Base-by-base conservation (phyloP, 257 asterid genomes). In the Rhazya stricta region DNA sequence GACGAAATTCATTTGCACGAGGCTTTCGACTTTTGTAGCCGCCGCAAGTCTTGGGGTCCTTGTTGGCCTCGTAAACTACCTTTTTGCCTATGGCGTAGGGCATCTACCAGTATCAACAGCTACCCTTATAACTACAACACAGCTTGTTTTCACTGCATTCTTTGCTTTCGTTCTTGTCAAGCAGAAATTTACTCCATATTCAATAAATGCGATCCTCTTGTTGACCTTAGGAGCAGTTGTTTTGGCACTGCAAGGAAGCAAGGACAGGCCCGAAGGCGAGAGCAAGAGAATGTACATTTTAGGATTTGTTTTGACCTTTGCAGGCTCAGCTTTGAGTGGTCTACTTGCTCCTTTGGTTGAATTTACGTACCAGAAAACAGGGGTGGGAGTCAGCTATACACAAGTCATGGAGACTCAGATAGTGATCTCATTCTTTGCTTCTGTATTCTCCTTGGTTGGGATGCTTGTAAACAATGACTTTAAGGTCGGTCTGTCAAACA, bases 341-440 rank as follows among this genome's bases (percentile, higher is more conserved):
- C 41, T 75, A 37, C 4, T 73, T n/a, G 51, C 74, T 0, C 79
- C 84, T 3, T 37, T 69, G 67, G 36, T 73, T 18, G 84, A 81
- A 72, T 9, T 67, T 58, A 48, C 63, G 10, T 73, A 68, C 60
- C 32, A 10, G 69, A 81, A 81, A 48, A 68, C 79, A 6, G 78
- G 65, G 58, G 75, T 69, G 63, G 77, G 29, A 9, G 57, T 69
- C 16, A 45, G 67, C n/a, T 77, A 58, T 18, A 62, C 74, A 0
- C 43, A 77, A 75, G 77, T 74, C 50, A 29, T 81, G 82, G 84
- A 81, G 74, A 50, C 78, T 48, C 81, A 81, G 70, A 41, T 74
- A n/a, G 70, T 69, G n/a, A 23, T 81, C 42, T 77, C 77, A 13
- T 62, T 81, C 29, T 73, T 36, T 25, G 74, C 84, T 29, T 61